Percentiles rank a stretch among this genome's conserved stretches.
Evolutionary conservation across 257 asterid genomes (phyloP).

Genomic region (Solanum stenotomum): DNA sequence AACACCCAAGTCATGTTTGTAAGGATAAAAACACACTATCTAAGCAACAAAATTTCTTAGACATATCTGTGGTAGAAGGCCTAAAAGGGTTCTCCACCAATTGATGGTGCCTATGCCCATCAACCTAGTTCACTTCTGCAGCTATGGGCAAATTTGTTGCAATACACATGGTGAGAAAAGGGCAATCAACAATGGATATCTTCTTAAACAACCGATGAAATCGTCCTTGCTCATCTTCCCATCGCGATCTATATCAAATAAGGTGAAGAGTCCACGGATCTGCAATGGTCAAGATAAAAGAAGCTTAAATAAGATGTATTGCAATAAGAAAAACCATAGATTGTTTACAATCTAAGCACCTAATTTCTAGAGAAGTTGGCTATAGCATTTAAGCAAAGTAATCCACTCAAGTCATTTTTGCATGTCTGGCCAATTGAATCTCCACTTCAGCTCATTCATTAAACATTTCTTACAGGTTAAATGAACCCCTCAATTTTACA

Average conservation of each 20-base stretch:
- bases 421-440: not conserved
- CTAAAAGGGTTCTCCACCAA: not conserved
- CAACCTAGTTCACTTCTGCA: slow-evolving; percentile 17
- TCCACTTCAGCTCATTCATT: not conserved
- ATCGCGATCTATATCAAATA: slow-evolving; percentile 59
- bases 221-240: slow-evolving; percentile 67
- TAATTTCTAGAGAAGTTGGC: not conserved
- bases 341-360: not conserved
- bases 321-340: not conserved
- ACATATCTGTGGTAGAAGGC: not conserved
- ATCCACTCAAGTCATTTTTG: not conserved
- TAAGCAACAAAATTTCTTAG: not conserved
- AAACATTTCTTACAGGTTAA: not conserved
- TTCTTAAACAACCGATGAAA: slow-evolving; percentile 45
- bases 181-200: slow-evolving; percentile 62
- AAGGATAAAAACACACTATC: not conserved
- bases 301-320: not conserved
- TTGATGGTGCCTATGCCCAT: not conserved
- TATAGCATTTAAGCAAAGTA: not conserved
- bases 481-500: not conserved
- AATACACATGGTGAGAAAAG: slow-evolving; percentile 47
- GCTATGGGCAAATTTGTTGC: slow-evolving; percentile 8
- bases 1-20: not conserved
- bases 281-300: slow-evolving; percentile 8
- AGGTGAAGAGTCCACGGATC: slow-evolving; percentile 47